phyloP scores from a whole-genome alignment of 2,329 filamentous ascomycete species.

The Immersiporthe knoxdaviesiana region DNA sequence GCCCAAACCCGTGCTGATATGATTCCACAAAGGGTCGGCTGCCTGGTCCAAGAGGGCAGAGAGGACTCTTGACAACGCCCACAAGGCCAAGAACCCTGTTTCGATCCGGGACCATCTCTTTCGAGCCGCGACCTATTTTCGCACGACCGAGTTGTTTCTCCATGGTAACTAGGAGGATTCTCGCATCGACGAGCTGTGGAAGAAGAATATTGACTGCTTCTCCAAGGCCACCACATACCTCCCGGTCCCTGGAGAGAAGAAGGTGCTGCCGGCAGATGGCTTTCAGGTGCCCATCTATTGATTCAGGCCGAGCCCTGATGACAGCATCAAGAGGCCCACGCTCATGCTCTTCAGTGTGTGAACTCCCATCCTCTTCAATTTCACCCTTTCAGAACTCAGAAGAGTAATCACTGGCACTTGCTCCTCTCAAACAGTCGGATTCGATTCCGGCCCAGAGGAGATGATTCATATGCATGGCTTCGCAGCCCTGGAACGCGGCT shows the following conservation, averaged over 20 bases:
- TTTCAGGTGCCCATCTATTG: slow-evolving; percentile 34
- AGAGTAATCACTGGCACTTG: not conserved
- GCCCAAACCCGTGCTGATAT: not conserved
- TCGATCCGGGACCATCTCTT: slow-evolving; percentile 35
- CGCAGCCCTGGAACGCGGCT: slow-evolving; percentile 43
- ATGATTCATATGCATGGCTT: slow-evolving; percentile 39
- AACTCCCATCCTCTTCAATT: not conserved
- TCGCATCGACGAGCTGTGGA: slow-evolving; percentile 44
- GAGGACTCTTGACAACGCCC: not conserved
- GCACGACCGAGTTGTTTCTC: slow-evolving; percentile 47
- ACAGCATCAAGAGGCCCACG: slow-evolving; percentile 36
- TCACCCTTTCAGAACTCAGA: not conserved
- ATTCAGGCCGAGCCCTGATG: slow-evolving; percentile 30
- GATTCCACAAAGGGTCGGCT: not conserved
- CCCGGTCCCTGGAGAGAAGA: slow-evolving; percentile 41
- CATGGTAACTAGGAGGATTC: slow-evolving; percentile 46
- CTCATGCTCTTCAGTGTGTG: slow-evolving; percentile 39
- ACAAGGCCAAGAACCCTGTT: slow-evolving; percentile 1
- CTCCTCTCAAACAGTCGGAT: slow-evolving; percentile 32
- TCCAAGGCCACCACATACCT: slow-evolving; percentile 43
- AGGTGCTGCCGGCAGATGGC: slow-evolving; percentile 37
- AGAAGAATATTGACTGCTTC: slow-evolving; percentile 41
- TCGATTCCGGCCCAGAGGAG: slow-evolving; percentile 44
- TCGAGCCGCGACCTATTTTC: slow-evolving; percentile 46
- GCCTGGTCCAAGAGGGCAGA: slow-evolving; percentile 4